Percentiles rank a stretch among this genome's conserved stretches.
phyloP scores from a whole-genome alignment of 441 rosid species.

The Iberis amara region DNA sequence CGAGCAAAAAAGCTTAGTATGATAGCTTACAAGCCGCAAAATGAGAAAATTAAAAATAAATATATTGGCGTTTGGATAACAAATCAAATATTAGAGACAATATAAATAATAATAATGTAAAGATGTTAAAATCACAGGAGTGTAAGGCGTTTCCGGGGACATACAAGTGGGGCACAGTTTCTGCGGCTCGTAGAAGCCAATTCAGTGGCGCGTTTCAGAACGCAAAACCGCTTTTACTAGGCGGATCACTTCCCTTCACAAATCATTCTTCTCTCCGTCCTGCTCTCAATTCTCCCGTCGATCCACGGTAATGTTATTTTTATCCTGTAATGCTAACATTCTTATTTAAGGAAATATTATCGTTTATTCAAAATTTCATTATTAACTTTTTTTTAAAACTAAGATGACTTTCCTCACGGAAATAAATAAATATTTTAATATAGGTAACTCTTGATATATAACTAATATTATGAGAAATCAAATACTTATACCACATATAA shows the following conservation, averaged over 20 bases:
- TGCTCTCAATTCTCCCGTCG: neutral
- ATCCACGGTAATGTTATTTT: constrained; percentile 19
- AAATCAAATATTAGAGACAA: no score
- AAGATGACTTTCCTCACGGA: no score
- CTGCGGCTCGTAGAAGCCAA: constrained; percentile 35
- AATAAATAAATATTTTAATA: no score
- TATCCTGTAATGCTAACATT: neutral
- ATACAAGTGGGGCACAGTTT: constrained; percentile 29
- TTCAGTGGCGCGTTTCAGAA: constrained; percentile 39
- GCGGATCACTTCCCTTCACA: constrained; percentile 21
- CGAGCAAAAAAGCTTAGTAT: constrained; percentile 26
- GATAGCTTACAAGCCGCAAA: constrained; percentile 28
- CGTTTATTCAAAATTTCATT: no score
- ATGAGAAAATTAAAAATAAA: constrained; percentile 23
- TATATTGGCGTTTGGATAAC: constrained; percentile 19
- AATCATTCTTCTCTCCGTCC: constrained; percentile 18
- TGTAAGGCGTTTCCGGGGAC: constrained; percentile 38
- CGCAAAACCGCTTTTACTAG: constrained; percentile 25
- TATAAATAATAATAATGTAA: constrained; percentile 8
- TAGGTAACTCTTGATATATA: no score
- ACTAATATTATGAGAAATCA: no score
- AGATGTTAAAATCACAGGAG: constrained; percentile 39
- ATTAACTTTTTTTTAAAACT: no score
- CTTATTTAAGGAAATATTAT: no score
- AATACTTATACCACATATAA: no score